Conservation (phyloP, 2,329 filamentous ascomycete genomes). For the Pseudogymnoascus sp. region DNA sequence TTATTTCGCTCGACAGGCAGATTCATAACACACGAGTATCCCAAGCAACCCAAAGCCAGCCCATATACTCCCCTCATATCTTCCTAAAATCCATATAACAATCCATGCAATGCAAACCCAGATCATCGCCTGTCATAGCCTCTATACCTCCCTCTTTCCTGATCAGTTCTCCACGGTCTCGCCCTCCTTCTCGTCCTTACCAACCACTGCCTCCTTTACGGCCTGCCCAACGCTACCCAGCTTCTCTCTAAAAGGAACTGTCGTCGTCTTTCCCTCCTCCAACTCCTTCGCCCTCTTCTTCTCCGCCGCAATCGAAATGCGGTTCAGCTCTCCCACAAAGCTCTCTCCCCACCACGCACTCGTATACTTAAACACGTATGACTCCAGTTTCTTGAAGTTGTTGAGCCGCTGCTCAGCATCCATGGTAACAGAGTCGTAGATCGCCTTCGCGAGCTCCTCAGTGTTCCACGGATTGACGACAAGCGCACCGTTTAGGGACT, state of each 20-base stretch:
- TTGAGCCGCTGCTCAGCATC: constrained; percentile 74
- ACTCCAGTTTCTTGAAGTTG: constrained; percentile 86
- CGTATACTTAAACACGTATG: constrained; percentile 96
- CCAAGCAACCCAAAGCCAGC: constrained; percentile 1
- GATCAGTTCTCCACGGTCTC: not conserved
- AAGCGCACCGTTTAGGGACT: constrained; percentile 84
- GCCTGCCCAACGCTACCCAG: not conserved
- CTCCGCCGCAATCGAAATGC: constrained; percentile 26
- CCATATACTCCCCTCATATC: not conserved
- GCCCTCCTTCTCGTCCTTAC: not conserved
- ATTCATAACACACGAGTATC: constrained; percentile 5
- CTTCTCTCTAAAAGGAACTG: not conserved
- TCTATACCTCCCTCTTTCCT: not conserved
- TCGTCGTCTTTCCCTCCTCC: not conserved
- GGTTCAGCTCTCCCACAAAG: constrained; percentile 71
- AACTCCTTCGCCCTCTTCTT: constrained; percentile 17
- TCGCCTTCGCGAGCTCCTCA: constrained; percentile 84
- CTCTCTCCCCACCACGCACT: constrained; percentile 94
- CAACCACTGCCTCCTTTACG: not conserved
- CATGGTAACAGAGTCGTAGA: constrained; percentile 97
- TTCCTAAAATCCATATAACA: not conserved
- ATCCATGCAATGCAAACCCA: not conserved
- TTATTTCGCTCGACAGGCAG: not conserved
- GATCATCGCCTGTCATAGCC: not conserved
- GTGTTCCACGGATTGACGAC: constrained; percentile 99